Percentiles rank a stretch among this genome's conserved stretches.
phyloP scores from a whole-genome alignment of 768 basidiomycete genomes.

The Saitozyma sp. region DNA sequence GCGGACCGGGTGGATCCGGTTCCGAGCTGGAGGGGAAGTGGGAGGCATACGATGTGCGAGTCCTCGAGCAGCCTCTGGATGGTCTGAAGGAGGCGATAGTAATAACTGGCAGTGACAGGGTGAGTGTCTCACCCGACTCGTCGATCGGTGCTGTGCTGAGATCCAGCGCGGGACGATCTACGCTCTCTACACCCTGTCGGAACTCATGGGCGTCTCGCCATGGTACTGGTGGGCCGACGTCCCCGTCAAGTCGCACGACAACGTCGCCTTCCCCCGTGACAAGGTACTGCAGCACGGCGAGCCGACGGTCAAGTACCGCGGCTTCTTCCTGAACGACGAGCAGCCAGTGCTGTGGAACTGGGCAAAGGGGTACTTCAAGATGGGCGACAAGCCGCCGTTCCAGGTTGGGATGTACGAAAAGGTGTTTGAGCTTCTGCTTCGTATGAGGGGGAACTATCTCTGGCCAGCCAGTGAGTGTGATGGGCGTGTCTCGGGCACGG shows the following conservation, averaged over 20 bases:
- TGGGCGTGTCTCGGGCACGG: background rate
- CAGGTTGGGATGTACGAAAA: slow-evolving; percentile 54
- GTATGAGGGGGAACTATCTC: slow-evolving; percentile 67
- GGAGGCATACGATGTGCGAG: slow-evolving; percentile 62
- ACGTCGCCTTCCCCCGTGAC: slow-evolving; percentile 54
- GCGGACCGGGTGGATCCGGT: slow-evolving; percentile 41
- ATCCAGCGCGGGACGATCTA: slow-evolving; percentile 21
- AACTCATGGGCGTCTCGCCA: slow-evolving; percentile 29
- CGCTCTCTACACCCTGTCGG: slow-evolving; percentile 24
- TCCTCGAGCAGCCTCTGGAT: slow-evolving; percentile 61
- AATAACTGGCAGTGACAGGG: slow-evolving; percentile 64
- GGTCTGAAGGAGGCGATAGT: slow-evolving; percentile 65
- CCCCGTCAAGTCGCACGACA: slow-evolving; percentile 59
- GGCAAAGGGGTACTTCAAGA: slow-evolving; percentile 66
- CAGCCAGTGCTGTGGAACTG: slow-evolving; percentile 69
- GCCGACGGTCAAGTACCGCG: slow-evolving; percentile 69
- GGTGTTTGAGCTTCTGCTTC: slow-evolving; percentile 63
- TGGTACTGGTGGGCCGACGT: slow-evolving; percentile 66
- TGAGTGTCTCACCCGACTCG: background rate
- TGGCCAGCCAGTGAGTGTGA: slow-evolving; percentile 60
- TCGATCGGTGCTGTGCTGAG: background rate
- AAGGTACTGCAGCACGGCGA: slow-evolving; percentile 58
- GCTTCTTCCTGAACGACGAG: slow-evolving; percentile 72
- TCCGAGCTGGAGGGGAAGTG: slow-evolving; percentile 60
- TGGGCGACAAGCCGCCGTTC: slow-evolving; percentile 60